Percentiles rank a stretch among this genome's conserved stretches.
These are phyloP conservation scores for Trichosporon coremiiforme DNA, from an alignment of 1,284 basidiomycete species.

Conservation along the genomic window DNA sequence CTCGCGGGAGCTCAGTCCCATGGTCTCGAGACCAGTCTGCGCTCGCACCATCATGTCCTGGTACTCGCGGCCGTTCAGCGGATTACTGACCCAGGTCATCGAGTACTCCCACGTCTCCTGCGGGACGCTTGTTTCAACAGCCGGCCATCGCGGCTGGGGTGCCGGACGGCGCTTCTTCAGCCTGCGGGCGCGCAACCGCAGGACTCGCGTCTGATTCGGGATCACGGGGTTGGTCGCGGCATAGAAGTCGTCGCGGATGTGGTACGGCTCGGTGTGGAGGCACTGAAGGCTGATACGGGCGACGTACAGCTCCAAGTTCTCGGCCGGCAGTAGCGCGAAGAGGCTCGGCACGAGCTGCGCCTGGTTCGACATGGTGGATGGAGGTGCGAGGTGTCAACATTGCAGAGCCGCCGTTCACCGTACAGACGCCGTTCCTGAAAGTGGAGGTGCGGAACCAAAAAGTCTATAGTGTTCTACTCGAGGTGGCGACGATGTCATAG, in stretches of 20 bases:
- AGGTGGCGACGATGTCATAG: conserved; percentile 10
- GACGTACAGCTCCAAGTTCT: conserved; percentile 34
- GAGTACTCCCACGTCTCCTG: conserved; percentile 31
- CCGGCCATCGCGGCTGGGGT: conserved; percentile 15
- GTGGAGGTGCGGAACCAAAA: conserved; percentile 9
- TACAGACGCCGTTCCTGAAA: background rate
- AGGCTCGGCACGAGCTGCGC: conserved; percentile 43
- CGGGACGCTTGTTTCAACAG: background rate
- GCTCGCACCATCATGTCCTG: conserved; percentile 44
- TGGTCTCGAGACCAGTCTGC: conserved; percentile 41
- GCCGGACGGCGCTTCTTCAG: background rate
- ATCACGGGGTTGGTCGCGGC: conserved; percentile 40
- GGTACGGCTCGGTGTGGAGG: conserved; percentile 38
- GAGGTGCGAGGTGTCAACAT: conserved; percentile 12
- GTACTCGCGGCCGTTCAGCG: conserved; percentile 46
- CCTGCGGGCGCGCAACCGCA: conserved; percentile 30
- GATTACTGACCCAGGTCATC: conserved; percentile 41
- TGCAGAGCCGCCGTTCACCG: background rate
- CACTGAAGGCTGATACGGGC: conserved; percentile 42
- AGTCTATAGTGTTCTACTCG: conserved; percentile 2
- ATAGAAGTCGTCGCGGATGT: conserved; percentile 42
- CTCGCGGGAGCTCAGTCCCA: conserved; percentile 28
- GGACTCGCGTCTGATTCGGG: conserved; percentile 37
- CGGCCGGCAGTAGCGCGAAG: conserved; percentile 43
- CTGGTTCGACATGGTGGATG: conserved; percentile 27